A percentile compares a stretch with the other conserved stretches of the same genome.
Evolutionary conservation across 306 rosid genomes (phyloP).

Genomic region (Prunus persica): DNA sequence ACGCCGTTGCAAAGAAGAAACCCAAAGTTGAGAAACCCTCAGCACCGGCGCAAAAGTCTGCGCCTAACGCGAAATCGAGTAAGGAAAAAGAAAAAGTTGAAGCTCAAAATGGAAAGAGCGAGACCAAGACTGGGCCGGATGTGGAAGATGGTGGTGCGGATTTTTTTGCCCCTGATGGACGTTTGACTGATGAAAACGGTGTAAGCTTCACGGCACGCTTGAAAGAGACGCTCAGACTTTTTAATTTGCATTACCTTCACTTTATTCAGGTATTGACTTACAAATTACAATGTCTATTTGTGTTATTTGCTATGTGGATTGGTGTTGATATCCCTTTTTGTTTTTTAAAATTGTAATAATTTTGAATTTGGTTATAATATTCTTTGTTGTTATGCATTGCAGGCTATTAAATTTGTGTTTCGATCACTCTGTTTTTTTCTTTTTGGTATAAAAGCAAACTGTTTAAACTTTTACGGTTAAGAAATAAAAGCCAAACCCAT

Average conservation of each 20-base stretch:
- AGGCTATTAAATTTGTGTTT: no score
- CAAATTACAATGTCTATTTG: neutral
- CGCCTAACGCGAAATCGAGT: neutral
- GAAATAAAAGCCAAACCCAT: neutral
- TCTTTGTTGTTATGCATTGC: neutral
- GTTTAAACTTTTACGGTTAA: no score
- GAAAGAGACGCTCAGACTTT: slow-evolving; percentile 29
- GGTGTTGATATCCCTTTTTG: neutral
- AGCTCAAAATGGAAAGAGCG: neutral
- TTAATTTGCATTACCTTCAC: slow-evolving; percentile 30
- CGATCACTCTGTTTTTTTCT: neutral
- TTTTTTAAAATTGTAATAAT: neutral
- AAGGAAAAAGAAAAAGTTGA: neutral
- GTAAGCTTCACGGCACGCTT: slow-evolving; percentile 13
- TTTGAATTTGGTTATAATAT: neutral
- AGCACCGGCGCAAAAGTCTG: neutral
- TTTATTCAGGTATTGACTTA: slow-evolving; percentile 22
- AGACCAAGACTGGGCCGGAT: neutral
- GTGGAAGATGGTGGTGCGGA: neutral
- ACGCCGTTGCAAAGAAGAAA: slow-evolving; percentile 1
- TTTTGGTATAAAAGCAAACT: no score
- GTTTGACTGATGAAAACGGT: slow-evolving; percentile 6
- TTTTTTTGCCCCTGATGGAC: neutral
- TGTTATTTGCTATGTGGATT: neutral
- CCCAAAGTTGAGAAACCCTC: neutral